Evolutionary conservation across 768 basidiomycete genomes (phyloP).

Genomic region (Leccinum truebloodii): DNA sequence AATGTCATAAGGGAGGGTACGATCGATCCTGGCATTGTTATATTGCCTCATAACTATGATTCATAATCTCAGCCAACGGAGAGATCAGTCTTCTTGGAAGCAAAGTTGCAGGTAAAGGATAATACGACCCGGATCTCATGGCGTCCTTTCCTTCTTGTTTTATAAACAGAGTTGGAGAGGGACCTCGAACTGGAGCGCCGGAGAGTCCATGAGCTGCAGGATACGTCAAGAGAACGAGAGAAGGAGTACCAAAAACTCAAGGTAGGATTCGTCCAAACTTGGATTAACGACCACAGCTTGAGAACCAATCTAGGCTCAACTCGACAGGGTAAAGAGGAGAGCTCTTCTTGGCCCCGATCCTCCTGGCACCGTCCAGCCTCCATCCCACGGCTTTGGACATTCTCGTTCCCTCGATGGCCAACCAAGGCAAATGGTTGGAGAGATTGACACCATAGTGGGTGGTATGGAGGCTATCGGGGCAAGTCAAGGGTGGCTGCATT

Average conservation of each 20-base stretch:
- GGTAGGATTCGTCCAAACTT: constrained; percentile 35
- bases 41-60: not conserved
- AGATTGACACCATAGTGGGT: constrained; percentile 53
- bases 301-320: constrained; percentile 51
- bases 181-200: constrained; percentile 80
- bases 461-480: constrained; percentile 71
- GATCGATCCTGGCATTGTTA: not conserved
- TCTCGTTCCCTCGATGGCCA: constrained; percentile 21
- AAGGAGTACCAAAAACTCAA: constrained; percentile 89
- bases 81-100: constrained; percentile 70
- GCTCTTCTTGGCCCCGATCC: constrained; percentile 58
- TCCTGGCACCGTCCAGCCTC: constrained; percentile 17
- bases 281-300: not conserved
- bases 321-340: constrained; percentile 83
- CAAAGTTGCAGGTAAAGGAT: constrained; percentile 58
- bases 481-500: constrained; percentile 5
- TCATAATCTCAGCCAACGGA: constrained; percentile 58
- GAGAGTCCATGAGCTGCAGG: constrained; percentile 72
- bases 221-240: constrained; percentile 72
- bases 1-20: constrained; percentile 84
- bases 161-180: constrained; percentile 63
- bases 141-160: constrained; percentile 7
- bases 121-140: not conserved
- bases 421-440: constrained; percentile 19
- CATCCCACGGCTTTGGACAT: constrained; percentile 18